Evolutionary conservation across 257 asterid genomes (phyloP).

Genomic region (Cruciata laevipes): DNA sequence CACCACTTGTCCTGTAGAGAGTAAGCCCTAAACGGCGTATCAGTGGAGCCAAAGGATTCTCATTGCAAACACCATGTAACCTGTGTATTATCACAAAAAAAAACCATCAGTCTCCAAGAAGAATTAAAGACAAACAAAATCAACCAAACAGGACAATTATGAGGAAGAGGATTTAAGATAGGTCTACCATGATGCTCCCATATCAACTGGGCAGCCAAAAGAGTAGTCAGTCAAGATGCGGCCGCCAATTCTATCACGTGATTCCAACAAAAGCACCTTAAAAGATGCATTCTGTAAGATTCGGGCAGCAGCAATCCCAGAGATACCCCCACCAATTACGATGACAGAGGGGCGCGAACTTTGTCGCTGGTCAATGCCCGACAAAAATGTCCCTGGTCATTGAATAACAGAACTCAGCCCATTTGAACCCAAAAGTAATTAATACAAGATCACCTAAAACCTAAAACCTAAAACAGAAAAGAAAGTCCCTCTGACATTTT

Average conservation of each 20-base stretch:
- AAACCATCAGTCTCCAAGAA: neutral
- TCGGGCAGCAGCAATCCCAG: conserved; percentile 93
- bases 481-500: no score
- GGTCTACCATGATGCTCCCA: conserved; percentile 98
- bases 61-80: conserved; percentile 98
- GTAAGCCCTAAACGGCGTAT: conserved; percentile 85
- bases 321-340: conserved; percentile 95
- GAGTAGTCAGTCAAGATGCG: conserved; percentile 91
- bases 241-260: conserved; percentile 92
- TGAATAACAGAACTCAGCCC: neutral
- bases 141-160: neutral
- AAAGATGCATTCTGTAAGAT: conserved; percentile 78
- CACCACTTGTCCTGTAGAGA: conserved; percentile 91
- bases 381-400: conserved; percentile 37
- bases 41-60: conserved; percentile 93
- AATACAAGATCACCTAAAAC: neutral
- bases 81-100: conserved; percentile 30
- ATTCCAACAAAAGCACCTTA: conserved; percentile 85
- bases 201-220: conserved; percentile 93
- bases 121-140: neutral
- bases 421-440: neutral
- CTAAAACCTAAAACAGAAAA: neutral
- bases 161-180: neutral
- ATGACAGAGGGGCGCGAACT: conserved; percentile 62
- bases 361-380: conserved; percentile 47